Evolutionary conservation across 176 grass and related monocot species (phyloP), one percentile per base, ranked within the genome.

Genomic region (Urochloa ruziziensis): DNA sequence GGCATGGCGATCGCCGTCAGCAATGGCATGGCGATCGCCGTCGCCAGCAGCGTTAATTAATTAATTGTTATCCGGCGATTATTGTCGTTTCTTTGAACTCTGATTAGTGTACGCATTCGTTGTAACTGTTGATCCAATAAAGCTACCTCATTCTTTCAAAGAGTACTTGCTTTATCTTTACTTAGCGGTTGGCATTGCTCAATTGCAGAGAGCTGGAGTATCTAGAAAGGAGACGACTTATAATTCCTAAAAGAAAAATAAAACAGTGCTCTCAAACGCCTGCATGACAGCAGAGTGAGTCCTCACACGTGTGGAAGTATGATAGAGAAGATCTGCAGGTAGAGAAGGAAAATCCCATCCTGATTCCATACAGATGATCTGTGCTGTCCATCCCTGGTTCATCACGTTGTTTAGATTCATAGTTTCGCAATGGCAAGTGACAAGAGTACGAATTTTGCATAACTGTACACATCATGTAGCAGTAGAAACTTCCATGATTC

Each of bases 1-100:
- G 73, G 49, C 37, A 39, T 78, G 43, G 58, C 32, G 11, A 65
- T 92, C 74, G 82, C 78, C 80, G 43, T 82, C n/a, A n/a, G n/a
- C n/a, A n/a, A n/a, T 37, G 86, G 71, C 25, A 53, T 88, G 72
- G 14, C 46, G 2, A 16, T 48, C 14, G 36, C 84, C 25, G 16
- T 82, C 39, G 57, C 62, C 48, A 59, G 86, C 68, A 89, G 72
- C 86, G n/a, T n/a, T n/a, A 27, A 62, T 30, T 62, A 28, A 16
- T 83, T 69, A 24, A 49, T 84, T 47, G 49, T n/a, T 11, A 49
- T n/a, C n/a, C n/a, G n/a, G n/a, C n/a, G n/a, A n/a, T n/a, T n/a
- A n/a, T n/a, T n/a, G n/a, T n/a, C n/a, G n/a, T n/a, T n/a, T n/a
- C n/a, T n/a, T n/a, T 39, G 37, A 39, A 39, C 37, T 39, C 37